A percentile compares a stretch with the other conserved stretches of the same genome.
These are phyloP conservation scores for Chaetomiaceae sp. DNA, from an alignment of 2,329 filamentous ascomycete genomes.

Conservation along the genomic window DNA sequence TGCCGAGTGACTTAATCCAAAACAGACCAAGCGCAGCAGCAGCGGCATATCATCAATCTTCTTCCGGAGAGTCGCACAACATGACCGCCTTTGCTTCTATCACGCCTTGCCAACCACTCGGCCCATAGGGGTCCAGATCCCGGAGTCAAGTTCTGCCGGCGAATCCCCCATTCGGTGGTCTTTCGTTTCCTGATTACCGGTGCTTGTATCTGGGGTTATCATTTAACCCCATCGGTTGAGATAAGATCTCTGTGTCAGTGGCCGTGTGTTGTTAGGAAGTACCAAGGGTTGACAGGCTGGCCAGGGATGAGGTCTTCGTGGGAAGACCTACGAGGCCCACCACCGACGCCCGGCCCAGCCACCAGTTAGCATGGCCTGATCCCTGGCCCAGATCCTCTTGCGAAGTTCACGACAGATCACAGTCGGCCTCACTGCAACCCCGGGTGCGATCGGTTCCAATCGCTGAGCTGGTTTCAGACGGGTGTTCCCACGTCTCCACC, in stretches of 20 bases:
- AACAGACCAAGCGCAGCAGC: conserved; percentile 8
- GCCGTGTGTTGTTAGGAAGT: neutral
- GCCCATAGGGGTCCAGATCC: neutral
- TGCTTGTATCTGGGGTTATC: neutral
- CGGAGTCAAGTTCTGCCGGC: neutral
- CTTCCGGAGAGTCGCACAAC: conserved; percentile 14
- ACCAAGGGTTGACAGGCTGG: neutral
- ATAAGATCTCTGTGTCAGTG: neutral
- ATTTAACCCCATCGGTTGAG: neutral
- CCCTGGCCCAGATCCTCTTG: conserved; percentile 3
- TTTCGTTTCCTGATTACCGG: neutral
- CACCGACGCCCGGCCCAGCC: neutral
- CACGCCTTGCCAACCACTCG: neutral
- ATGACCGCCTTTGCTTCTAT: conserved; percentile 8
- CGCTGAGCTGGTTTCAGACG: conserved; percentile 9
- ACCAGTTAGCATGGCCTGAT: neutral
- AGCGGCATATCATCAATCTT: neutral
- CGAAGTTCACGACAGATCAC: conserved; percentile 9
- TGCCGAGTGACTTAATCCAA: conserved; percentile 10
- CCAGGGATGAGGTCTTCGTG: neutral
- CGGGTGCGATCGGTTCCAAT: neutral
- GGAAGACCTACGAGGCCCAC: neutral
- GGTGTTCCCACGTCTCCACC: conserved; percentile 6
- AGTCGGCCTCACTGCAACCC: conserved; percentile 3
- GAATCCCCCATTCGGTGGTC: neutral